phyloP scores from a whole-genome alignment of 345 rosid species.

The Nasturtium officinale region DNA sequence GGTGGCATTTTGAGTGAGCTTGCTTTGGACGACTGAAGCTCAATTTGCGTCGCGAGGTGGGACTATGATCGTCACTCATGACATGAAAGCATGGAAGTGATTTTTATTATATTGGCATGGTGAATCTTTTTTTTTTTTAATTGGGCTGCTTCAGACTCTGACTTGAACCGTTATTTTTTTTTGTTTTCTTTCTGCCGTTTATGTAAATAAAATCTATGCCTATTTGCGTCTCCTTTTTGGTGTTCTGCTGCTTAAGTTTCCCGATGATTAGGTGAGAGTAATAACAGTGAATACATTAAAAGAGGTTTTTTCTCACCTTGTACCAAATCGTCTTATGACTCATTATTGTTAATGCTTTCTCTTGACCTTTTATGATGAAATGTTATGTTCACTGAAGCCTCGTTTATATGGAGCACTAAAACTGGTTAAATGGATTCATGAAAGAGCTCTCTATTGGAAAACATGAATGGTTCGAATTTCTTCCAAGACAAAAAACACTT shows the following conservation, averaged over 20 bases:
- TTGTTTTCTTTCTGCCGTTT: background rate
- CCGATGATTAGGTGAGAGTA: background rate
- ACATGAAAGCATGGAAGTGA: slow-evolving; percentile 18
- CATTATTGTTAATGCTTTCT: background rate
- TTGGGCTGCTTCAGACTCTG: slow-evolving; percentile 30
- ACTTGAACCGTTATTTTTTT: slow-evolving; percentile 22
- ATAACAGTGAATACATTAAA: background rate
- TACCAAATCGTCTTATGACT: background rate
- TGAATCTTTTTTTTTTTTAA: background rate
- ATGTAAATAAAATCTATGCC: slow-evolving; percentile 32
- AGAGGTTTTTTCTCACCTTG: background rate
- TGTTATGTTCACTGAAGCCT: background rate
- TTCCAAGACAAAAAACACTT: background rate
- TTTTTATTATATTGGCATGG: slow-evolving; percentile 6
- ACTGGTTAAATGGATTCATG: background rate
- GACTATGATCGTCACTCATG: slow-evolving; percentile 23
- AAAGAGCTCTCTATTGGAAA: background rate
- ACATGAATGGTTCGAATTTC: background rate
- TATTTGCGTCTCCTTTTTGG: background rate
- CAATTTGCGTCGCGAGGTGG: slow-evolving; percentile 11
- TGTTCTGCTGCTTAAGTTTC: background rate
- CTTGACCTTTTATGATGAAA: background rate
- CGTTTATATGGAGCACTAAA: background rate
- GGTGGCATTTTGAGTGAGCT: slow-evolving; percentile 8
- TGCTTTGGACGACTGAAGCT: slow-evolving; percentile 8